Base-by-base conservation (phyloP, 1,139 yeast species). In the Suhomyces kunorum region DNA sequence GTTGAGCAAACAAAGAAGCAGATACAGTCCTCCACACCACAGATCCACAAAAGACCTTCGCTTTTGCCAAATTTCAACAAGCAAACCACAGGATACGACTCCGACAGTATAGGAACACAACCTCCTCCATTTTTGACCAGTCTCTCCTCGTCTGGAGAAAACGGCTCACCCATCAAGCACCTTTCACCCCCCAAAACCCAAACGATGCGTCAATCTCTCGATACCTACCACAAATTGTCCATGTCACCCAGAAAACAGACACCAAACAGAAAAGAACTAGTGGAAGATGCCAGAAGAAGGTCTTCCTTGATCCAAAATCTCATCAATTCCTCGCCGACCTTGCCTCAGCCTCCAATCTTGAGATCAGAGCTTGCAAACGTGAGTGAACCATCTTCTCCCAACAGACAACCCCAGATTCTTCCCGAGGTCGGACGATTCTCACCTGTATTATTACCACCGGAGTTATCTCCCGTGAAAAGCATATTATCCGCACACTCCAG, bases 261-360 rank as follows among this genome's bases (percentile, higher is more conserved):
- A 2, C 68, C 69, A 2, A 47, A 37, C 40, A 43, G 49, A 36
- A 39, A 45, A 30, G 44, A 39, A 31, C 30, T 45, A 46, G 47
- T 42, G 36, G 48, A 51, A 51, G 44, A 55, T 48, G 46, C 50
- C 8, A 55, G 59, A 19, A 54, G 66, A 35, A 56, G 78, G 36
- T 68, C 76, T 6, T 64, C 76, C 18, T 56, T 71, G 49, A 69
- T 74, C 13, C 71, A 70, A 40, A 64, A 66, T 35, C 63, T 68
- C 32, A 56, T 70, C 35, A 71, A 74, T 43, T 75, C 80, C 0
- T 76, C 80, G 1, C 81, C 81, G 0, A 73, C 78, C 8, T 64
- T 74, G 22, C 78, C 78, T 0, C 71, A 70, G 42, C 74, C 76
- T 3, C 77, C 77, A 2, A 59, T 67, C 6, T 54, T 71, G 18